phyloP scores from a whole-genome alignment of 2,329 filamentous ascomycete genomes.

The Exophiala viscosa region DNA sequence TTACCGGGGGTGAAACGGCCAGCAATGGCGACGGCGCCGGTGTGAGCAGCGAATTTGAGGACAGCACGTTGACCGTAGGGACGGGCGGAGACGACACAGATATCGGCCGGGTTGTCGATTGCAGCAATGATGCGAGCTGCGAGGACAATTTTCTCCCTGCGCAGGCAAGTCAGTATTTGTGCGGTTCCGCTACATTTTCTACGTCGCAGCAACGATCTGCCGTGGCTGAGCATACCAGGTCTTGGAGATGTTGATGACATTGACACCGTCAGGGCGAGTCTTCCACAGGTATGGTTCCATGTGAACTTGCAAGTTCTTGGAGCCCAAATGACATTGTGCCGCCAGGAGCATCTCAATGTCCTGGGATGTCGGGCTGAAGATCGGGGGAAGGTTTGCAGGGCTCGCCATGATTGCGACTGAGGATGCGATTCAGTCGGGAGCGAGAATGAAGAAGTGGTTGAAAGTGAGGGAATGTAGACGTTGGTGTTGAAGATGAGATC shows the following conservation, averaged over 20 bases:
- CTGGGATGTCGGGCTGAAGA: slow-evolving; percentile 95
- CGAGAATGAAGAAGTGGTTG: slow-evolving; percentile 42
- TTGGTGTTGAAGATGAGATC: slow-evolving; percentile 30
- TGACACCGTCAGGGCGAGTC: slow-evolving; percentile 96
- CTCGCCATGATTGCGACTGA: slow-evolving; percentile 57
- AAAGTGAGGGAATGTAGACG: slow-evolving; percentile 30
- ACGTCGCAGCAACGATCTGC: neutral
- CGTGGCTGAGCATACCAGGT: slow-evolving; percentile 69
- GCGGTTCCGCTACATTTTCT: neutral
- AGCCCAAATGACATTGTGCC: slow-evolving; percentile 92
- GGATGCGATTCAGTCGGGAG: slow-evolving; percentile 44
- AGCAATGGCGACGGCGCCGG: slow-evolving; percentile 94
- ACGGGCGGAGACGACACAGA: slow-evolving; percentile 98
- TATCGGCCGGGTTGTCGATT: slow-evolving; percentile 98
- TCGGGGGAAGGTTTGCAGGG: slow-evolving; percentile 85
- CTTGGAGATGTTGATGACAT: slow-evolving; percentile 99
- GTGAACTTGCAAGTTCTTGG: slow-evolving; percentile 99
- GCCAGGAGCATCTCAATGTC: slow-evolving; percentile 99
- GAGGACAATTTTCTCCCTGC: slow-evolving; percentile 98
- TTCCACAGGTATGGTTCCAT: slow-evolving; percentile 99
- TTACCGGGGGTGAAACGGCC: slow-evolving; percentile 99
- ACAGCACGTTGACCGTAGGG: slow-evolving; percentile 99
- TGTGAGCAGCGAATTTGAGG: slow-evolving; percentile 99
- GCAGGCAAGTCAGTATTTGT: slow-evolving; percentile 10
- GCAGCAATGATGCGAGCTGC: slow-evolving; percentile 98